Evolutionary conservation across 257 asterid species (phyloP), one percentile per base, ranked within the genome.

Genomic region (Nicotiana tabacum): DNA sequence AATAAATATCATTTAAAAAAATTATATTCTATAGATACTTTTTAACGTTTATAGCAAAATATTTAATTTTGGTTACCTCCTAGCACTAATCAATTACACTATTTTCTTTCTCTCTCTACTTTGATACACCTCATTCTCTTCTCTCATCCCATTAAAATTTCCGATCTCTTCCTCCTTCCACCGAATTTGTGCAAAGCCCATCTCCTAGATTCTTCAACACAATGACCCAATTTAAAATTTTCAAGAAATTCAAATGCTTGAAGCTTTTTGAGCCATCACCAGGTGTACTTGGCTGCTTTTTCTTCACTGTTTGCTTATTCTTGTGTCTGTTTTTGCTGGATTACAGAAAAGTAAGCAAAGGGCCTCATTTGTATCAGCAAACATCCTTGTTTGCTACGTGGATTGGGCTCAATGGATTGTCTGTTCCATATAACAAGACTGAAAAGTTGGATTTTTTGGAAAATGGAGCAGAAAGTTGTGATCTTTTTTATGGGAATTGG

Each of bases 211-310:
- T 70, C 85, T 46, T 17, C n/a, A 82, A 11, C 66, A 80, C 16
- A 65, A 83, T 83, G 89, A 83, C 87, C 88, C 86, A 91, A 85
- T 62, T 84, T 77, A 90, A 88, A 46, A 86, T 91, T 48, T 46
- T 89, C 85, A 92, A 91, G 91, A 94, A 91, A 89, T 81, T 93
- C 16, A 90, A 89, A 87, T 83, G 91, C 55, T 68, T 87, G 66
- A 93, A 92, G 90, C 80, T 89, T 39, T 85, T 86, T 37, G 97
- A 92, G 55, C 87, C 86, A 13, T 67, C 84, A 18, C 86, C 90
- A 9, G 89, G 89, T 64, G 77, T 80, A 27, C 82, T 94, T 48
- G 95, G 97, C 10, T 92, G 92, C 85, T 93, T 93, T 85, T 83
- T 89, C 35, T 87, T 92, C 87, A 86, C 87, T 60, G 65, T 93